phyloP scores from a whole-genome alignment of 73 alveolate species.

The Tetrahymena thermophila region DNA sequence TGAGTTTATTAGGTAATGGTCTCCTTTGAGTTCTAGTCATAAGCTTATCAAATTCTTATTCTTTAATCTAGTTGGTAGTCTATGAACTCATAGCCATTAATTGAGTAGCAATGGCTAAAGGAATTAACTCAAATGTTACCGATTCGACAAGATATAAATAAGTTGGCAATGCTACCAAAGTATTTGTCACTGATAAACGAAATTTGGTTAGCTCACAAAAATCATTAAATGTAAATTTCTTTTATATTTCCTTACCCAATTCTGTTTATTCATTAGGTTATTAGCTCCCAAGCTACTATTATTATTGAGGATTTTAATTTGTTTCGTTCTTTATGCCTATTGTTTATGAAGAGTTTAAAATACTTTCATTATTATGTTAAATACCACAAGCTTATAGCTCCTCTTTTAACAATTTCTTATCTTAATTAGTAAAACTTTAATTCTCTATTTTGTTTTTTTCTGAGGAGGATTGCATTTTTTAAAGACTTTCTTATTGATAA shows the following conservation, averaged over 20 bases:
- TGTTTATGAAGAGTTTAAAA: neutral
- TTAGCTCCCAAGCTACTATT: neutral
- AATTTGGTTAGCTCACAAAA: neutral
- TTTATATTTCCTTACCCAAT: neutral
- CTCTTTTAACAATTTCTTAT: neutral
- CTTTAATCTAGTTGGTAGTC: neutral
- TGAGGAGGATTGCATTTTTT: neutral
- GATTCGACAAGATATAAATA: neutral
- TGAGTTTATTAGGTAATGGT: neutral
- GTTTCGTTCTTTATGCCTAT: neutral
- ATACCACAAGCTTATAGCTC: neutral
- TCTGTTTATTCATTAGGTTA: neutral
- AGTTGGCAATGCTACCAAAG: neutral
- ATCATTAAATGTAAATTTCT: neutral
- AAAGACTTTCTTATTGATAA: neutral
- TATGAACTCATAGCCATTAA: neutral
- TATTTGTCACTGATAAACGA: neutral
- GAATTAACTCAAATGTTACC: neutral
- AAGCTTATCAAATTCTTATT: neutral
- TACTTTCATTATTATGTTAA: neutral
- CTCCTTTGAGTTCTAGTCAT: neutral
- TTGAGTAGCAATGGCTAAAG: neutral
- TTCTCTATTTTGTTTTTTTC: neutral
- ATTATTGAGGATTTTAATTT: no score
- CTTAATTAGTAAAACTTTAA: neutral